These are phyloP conservation scores for Cladosporium sp. DNA, from an alignment of 2,329 filamentous ascomycete species.

Conservation along the genomic window DNA sequence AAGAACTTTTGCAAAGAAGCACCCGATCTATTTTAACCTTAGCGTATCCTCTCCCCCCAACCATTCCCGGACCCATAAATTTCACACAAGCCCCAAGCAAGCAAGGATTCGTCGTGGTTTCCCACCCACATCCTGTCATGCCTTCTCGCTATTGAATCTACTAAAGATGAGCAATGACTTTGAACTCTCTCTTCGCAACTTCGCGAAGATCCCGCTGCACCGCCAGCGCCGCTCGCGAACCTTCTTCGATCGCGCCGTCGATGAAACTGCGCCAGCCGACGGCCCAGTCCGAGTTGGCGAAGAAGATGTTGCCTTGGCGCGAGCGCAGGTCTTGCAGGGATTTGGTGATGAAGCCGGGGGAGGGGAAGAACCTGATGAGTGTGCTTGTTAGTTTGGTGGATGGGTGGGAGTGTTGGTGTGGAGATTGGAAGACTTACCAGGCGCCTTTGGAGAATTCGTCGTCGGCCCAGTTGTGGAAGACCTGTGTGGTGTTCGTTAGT, in stretches of 20 bases:
- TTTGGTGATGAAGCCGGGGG: background rate
- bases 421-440: too few relatives aligned
- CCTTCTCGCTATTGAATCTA: too few relatives aligned
- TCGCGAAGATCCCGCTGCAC: background rate
- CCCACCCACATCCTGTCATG: too few relatives aligned
- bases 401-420: too few relatives aligned
- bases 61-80: too few relatives aligned
- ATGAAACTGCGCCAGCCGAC: conserved; percentile 38
- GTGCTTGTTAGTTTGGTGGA: too few relatives aligned
- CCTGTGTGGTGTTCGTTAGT: background rate
- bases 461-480: conserved; percentile 4
- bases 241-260: conserved; percentile 39
- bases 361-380: conserved; percentile 1
- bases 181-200: background rate
- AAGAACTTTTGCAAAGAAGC: too few relatives aligned
- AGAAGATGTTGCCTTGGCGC: conserved; percentile 31
- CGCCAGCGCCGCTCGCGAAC: conserved; percentile 13
- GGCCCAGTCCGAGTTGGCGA: conserved; percentile 40
- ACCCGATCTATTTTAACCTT: too few relatives aligned
- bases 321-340: background rate
- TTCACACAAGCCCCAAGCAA: too few relatives aligned
- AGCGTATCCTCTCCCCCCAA: too few relatives aligned
- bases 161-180: background rate
- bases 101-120: too few relatives aligned
- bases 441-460: background rate